These are phyloP conservation scores for Linnemannia elongata DNA, from an alignment of 192 early-diverging fungal genomes.

Conservation along the genomic window DNA sequence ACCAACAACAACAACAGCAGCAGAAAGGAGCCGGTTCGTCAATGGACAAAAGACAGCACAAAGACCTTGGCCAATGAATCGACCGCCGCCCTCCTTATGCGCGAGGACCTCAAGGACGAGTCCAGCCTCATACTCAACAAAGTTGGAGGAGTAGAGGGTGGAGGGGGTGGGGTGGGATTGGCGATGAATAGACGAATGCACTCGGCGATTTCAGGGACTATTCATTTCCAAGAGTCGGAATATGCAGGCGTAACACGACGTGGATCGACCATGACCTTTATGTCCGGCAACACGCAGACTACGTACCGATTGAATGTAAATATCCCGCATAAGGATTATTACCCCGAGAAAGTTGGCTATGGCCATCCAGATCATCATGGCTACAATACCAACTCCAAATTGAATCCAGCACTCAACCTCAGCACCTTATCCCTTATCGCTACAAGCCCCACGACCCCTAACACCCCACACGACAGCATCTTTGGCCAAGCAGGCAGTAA, in stretches of 20 bases:
- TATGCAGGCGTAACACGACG: not conserved
- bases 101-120: not conserved
- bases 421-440: not conserved
- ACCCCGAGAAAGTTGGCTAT: not conserved
- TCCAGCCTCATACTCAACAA: not conserved
- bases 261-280: not conserved
- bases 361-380: not conserved
- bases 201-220: not conserved
- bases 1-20: not conserved
- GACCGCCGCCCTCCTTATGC: not conserved
- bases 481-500: not conserved
- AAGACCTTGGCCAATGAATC: not conserved
- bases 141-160: not conserved
- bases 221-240: not conserved
- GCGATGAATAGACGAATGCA: not conserved
- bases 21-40: not conserved
- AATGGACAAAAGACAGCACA: constrained; percentile 2
- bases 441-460: no score
- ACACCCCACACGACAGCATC: not conserved
- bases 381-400: not conserved
- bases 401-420: not conserved
- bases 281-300: not conserved
- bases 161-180: not conserved
- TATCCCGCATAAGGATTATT: not conserved
- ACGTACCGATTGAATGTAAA: not conserved